Percentiles rank a stretch among this genome's conserved stretches.
Evolutionary conservation across 2,329 filamentous ascomycete genomes (phyloP).

Genomic region (Fusarium graminum): DNA sequence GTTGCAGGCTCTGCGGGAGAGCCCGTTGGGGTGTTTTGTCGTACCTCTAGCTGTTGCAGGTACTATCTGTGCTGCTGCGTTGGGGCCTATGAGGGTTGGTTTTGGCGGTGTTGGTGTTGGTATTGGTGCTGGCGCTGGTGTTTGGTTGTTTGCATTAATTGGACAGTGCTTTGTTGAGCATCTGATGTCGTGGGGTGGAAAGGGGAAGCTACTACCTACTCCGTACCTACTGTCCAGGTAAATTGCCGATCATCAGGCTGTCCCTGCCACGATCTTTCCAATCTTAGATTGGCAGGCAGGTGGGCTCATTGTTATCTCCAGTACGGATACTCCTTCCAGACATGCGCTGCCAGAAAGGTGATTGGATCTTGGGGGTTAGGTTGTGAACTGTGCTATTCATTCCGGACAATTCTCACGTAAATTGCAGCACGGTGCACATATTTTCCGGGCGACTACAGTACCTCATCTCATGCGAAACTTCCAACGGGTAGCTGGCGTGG

Average conservation of each 20-base stretch:
- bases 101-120: background rate
- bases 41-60: constrained; percentile 17
- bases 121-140: background rate
- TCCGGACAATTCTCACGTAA: constrained; percentile 10
- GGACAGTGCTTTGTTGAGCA: constrained; percentile 29
- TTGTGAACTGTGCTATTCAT: constrained; percentile 1
- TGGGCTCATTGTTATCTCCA: background rate
- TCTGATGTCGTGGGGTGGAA: constrained; percentile 15
- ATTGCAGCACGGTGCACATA: constrained; percentile 14
- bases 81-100: background rate
- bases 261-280: constrained; percentile 28
- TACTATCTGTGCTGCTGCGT: constrained; percentile 18
- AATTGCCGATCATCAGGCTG: constrained; percentile 37
- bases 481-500: constrained; percentile 10
- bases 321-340: background rate
- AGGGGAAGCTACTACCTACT: constrained; percentile 29
- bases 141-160: constrained; percentile 13
- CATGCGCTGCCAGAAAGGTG: background rate
- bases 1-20: constrained; percentile 20
- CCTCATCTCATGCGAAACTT: constrained; percentile 27
- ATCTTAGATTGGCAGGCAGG: constrained; percentile 27
- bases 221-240: background rate
- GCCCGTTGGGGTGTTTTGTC: constrained; percentile 14
- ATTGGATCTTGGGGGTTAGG: background rate
- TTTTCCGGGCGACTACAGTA: constrained; percentile 21